Base-by-base conservation (phyloP, 2,329 filamentous ascomycete genomes). In the Penicillium sp. region DNA sequence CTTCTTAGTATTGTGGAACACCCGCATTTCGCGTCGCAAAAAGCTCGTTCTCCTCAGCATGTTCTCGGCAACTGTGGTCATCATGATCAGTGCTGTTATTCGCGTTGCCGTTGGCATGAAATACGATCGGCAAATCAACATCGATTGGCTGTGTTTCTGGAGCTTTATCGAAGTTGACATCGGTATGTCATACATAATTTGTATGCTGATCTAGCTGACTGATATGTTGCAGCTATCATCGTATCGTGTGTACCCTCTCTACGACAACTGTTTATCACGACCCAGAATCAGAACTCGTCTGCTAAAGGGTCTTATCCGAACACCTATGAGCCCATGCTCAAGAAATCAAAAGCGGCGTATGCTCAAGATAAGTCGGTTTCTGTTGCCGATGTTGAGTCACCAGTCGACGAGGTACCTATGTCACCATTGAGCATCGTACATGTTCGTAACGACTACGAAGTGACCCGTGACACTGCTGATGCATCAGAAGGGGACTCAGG, bases 71-170 rank as follows among this genome's bases (percentile, higher is more conserved):
- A 63, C 59, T 0, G 42, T 60, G 14, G 7, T 60, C 1, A 56
- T 61, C 11, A 63, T 62, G 59, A 24, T 52, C 4, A 47, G 56
- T 13, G 46, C 61, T n/a, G 50, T 61, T 16, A 45, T 62, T 31
- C 58, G 61, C 2, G 60, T 64, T 0, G 50, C 44, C 1, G 46
- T 61, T 14, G 55, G 55, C 6, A 54, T 38, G 38, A 49, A 47
- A 6, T 49, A 52, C 24, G 46, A 60, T 14, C n/a, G 32, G 10
- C 47, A 58, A 11, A 50, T 58, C 10, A 57, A 64, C 42, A 52
- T 61, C 6, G 52, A 55, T 10, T 64, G 59, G 59, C 22, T 59
- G 1, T 59, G 57, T n/a, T 58, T 64, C 16, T 64, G 61, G 61
- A 59, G 54, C 14, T 60, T 56, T 42, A 44, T 64, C 18, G 61